Conservation (phyloP, 257 asterid species). For the Ilex aquifolium region DNA sequence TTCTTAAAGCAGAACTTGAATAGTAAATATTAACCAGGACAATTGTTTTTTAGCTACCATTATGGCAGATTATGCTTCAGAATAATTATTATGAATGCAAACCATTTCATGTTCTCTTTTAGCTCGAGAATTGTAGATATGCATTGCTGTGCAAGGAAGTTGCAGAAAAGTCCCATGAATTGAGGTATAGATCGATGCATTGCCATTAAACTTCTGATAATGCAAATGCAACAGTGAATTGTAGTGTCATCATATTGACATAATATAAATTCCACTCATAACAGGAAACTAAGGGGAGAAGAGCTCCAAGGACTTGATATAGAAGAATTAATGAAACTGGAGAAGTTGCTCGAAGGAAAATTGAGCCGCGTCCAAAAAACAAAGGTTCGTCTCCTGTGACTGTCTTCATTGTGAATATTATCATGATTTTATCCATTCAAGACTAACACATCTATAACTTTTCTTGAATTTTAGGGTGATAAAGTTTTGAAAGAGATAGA, state of each 20-base stretch:
- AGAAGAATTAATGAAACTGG: slow-evolving; percentile 61
- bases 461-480: slow-evolving; percentile 43
- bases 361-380: slow-evolving; percentile 41
- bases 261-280: not conserved
- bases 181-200: slow-evolving; percentile 38
- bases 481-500: slow-evolving; percentile 43
- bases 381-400: slow-evolving; percentile 28
- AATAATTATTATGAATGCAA: too few relatives aligned
- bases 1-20: too few relatives aligned
- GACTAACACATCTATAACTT: not conserved
- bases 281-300: slow-evolving; percentile 69
- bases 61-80: too few relatives aligned
- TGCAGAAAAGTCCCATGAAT: slow-evolving; percentile 34
- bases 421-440: not conserved
- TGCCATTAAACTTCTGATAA: too few relatives aligned
- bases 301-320: slow-evolving; percentile 60
- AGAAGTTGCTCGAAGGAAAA: slow-evolving; percentile 52
- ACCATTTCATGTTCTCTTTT: not conserved
- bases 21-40: too few relatives aligned
- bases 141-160: slow-evolving; percentile 39
- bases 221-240: too few relatives aligned
- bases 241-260: too few relatives aligned
- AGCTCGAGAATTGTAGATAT: slow-evolving; percentile 25
- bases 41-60: too few relatives aligned
- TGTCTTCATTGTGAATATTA: not conserved